A percentile compares a stretch with the other conserved stretches of the same genome.
Conservation (phyloP, 257 asterid genomes). For the Anisodus tanguticus region DNA sequence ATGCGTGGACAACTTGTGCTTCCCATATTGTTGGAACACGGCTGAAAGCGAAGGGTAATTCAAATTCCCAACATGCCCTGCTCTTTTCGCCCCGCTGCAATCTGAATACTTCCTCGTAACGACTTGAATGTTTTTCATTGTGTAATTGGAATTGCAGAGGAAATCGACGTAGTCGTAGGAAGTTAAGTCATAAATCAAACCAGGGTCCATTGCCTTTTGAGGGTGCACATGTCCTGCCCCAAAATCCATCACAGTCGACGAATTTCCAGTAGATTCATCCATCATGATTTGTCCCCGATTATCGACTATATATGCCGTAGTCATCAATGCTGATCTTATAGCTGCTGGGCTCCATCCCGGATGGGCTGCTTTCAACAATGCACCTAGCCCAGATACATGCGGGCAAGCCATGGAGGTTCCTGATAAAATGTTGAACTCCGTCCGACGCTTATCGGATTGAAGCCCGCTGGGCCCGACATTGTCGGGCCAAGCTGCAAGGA, state of each 20-base stretch:
- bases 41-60: constrained; percentile 81
- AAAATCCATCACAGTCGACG: constrained; percentile 78
- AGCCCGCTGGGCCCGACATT: constrained; percentile 72
- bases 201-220: constrained; percentile 87
- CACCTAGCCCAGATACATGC: constrained; percentile 83
- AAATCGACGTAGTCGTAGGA: constrained; percentile 77
- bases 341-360: constrained; percentile 96
- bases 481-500: constrained; percentile 92
- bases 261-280: constrained; percentile 78
- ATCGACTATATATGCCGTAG: constrained; percentile 77
- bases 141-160: constrained; percentile 78
- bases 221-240: constrained; percentile 95
- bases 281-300: constrained; percentile 66
- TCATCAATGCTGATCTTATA: constrained; percentile 85
- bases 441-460: constrained; percentile 63
- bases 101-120: constrained; percentile 59
- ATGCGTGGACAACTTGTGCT: constrained; percentile 73
- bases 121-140: constrained; percentile 55
- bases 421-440: constrained; percentile 78
- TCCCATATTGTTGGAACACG: constrained; percentile 70
- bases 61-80: constrained; percentile 79
- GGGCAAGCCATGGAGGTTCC: constrained; percentile 98
- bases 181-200: constrained; percentile 67
- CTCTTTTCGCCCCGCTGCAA: constrained; percentile 70
- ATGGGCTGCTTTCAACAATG: constrained; percentile 85